These are phyloP conservation scores for Climacium dendroides DNA, from an alignment of 225 moss, liverwort and hornwort genomes.

Conservation along the genomic window DNA sequence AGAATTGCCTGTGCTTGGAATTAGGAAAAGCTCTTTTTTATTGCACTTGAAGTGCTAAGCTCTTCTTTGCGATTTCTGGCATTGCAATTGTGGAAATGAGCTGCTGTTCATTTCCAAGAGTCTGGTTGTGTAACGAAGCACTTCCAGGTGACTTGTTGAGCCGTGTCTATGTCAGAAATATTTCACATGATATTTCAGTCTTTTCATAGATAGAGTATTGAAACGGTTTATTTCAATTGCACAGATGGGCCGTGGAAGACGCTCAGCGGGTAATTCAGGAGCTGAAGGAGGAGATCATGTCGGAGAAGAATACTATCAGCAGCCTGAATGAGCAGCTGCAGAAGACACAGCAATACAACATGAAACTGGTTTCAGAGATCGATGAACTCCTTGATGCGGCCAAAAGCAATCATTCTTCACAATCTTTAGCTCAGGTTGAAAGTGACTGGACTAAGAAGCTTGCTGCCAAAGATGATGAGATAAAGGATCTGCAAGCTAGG, in stretches of 20 bases:
- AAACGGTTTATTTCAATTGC: not conserved
- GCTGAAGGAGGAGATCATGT: slow-evolving; percentile 64
- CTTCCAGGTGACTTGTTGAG: not conserved
- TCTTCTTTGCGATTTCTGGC: not conserved
- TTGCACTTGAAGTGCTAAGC: not conserved
- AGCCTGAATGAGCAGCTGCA: slow-evolving; percentile 63
- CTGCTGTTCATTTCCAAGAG: not conserved
- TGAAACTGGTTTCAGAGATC: slow-evolving; percentile 71
- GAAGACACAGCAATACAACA: slow-evolving; percentile 77
- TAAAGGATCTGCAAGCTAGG: slow-evolving; percentile 26
- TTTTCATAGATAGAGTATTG: not conserved
- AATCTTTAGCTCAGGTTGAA: slow-evolving; percentile 5
- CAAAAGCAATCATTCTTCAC: slow-evolving; percentile 24
- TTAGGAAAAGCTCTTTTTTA: not conserved
- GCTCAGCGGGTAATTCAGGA: slow-evolving; percentile 66
- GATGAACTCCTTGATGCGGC: slow-evolving; percentile 63
- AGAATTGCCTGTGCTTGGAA: not conserved
- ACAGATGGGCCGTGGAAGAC: slow-evolving; percentile 67
- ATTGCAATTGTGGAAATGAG: not conserved
- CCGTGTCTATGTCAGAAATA: not conserved
- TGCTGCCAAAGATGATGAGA: slow-evolving; percentile 30
- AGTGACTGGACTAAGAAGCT: slow-evolving; percentile 28
- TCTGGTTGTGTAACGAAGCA: not conserved
- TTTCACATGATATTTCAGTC: not conserved
- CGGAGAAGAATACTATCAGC: slow-evolving; percentile 58